Evolutionary conservation across 1,284 basidiomycete genomes (phyloP), one percentile per base, ranked within the genome.

Genomic region (Cryptococcus hybrid): DNA sequence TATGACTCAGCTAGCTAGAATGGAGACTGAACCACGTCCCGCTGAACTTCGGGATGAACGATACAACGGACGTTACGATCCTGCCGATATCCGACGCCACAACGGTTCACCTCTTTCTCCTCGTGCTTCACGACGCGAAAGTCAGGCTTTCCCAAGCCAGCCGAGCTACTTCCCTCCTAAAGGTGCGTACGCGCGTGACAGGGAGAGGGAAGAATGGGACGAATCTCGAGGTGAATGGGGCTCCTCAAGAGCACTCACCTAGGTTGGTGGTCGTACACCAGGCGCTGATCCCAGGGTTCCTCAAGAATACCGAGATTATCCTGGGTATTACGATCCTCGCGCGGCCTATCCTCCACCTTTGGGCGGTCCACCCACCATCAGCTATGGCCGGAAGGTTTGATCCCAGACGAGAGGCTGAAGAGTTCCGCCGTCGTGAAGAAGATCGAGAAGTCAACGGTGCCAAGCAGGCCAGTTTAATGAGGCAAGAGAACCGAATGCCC

Each of bases 1-100:
- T 47, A 87, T 89, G 61, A 85, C 87, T 0, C 87, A 85, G 1
- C 80, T 93, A 18, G 90, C 88, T 1, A 83, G 89, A 0, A 93
- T 93, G 86, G 89, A 92, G 13, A 83, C 89, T 5, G 89, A 92
- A 56, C 82, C 86, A n/a, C 82, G 82, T 9, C 24, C 24, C 24
- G 58, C 58, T 43, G 51, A 43, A 47, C 13, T 37, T 48, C 13
- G 57, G 56, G 45, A 55, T 60, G 7, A 54, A 58, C 46, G 54
- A 43, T 56, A 47, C 46, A 59, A 61, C 35, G 58, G 59, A 8
- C 55, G 70, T n/a, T 70, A 65, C 46, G 70, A 73, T 52, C 66
- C 67, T n/a, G 54, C 63, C n/a, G 51, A 45, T 7, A 40, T 40
- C 34, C 56, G 65, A 11, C 51, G 65, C 40, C 67, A 60, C n/a